A percentile compares a stretch with the other conserved stretches of the same genome.
These are phyloP conservation scores for Phytophthora boehmeriae DNA, from an alignment of 352 stramenopile genomes.

Conservation along the genomic window DNA sequence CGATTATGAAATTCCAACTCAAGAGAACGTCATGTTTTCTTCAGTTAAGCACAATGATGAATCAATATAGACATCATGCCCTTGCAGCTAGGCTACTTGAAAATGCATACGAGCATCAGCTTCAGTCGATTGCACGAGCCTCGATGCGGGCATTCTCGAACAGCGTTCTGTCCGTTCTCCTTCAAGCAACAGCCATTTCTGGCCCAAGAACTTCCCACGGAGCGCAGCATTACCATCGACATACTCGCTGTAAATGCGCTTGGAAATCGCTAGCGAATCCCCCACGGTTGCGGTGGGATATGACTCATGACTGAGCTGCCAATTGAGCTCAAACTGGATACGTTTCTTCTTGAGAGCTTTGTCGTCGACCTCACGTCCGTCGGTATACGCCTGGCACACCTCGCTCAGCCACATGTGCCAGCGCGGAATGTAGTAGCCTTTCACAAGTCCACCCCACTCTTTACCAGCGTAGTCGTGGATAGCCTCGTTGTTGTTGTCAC, in stretches of 20 bases:
- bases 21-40: neutral
- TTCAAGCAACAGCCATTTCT: slow-evolving; percentile 11
- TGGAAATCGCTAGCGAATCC: slow-evolving; percentile 56
- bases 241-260: slow-evolving; percentile 62
- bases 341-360: slow-evolving; percentile 44
- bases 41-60: neutral
- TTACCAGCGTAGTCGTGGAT: slow-evolving; percentile 81
- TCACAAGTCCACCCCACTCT: slow-evolving; percentile 75
- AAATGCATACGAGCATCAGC: too few relatives aligned
- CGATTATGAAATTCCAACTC: too few relatives aligned
- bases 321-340: slow-evolving; percentile 70
- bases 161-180: neutral
- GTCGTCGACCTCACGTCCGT: slow-evolving; percentile 59
- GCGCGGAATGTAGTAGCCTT: slow-evolving; percentile 72
- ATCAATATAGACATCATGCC: too few relatives aligned
- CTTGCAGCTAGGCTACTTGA: too few relatives aligned
- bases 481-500: slow-evolving; percentile 74
- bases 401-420: slow-evolving; percentile 78
- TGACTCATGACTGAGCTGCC: slow-evolving; percentile 58
- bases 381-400: slow-evolving; percentile 64
- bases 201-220: slow-evolving; percentile 17
- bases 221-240: slow-evolving; percentile 18
- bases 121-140: too few relatives aligned
- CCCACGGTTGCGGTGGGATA: slow-evolving; percentile 53
- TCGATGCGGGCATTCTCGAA: too few relatives aligned